A percentile compares a stretch with the other conserved stretches of the same genome.
phyloP scores from a whole-genome alignment of 2,329 filamentous ascomycete species.

The Cercospora sp. region DNA sequence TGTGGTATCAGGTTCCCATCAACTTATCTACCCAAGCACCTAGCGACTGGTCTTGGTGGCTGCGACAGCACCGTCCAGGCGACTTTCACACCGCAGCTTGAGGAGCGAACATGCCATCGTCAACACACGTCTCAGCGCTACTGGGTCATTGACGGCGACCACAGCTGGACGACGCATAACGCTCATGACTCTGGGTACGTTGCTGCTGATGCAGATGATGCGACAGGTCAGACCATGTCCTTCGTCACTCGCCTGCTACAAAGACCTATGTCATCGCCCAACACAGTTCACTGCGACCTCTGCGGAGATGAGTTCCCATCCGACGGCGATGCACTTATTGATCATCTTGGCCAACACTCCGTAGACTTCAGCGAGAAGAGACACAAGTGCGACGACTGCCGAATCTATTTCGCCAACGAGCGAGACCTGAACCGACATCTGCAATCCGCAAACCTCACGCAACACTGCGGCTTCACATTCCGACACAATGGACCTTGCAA shows the following conservation, averaged over 20 bases:
- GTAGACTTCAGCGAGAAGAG: constrained; percentile 29
- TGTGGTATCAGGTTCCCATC: constrained; percentile 25
- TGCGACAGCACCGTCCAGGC: constrained; percentile 27
- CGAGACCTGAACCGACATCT: constrained; percentile 28
- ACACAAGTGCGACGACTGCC: constrained; percentile 30
- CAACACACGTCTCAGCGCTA: constrained; percentile 25
- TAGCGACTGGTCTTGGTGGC: constrained; percentile 27
- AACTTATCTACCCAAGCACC: constrained; percentile 23
- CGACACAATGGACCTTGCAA: constrained; percentile 24
- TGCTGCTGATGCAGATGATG: constrained; percentile 14
- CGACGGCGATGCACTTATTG: constrained; percentile 19
- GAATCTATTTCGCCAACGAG: constrained; percentile 30
- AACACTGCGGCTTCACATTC: constrained; percentile 31
- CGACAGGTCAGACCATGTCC: constrained; percentile 22
- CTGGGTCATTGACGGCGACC: constrained; percentile 29
- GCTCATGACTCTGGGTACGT: constrained; percentile 6
- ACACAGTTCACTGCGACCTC: constrained; percentile 24
- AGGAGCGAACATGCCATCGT: constrained; percentile 11
- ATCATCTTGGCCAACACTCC: constrained; percentile 29
- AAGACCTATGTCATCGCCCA: constrained; percentile 17
- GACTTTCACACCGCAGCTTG: constrained; percentile 18
- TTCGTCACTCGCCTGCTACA: constrained; percentile 24
- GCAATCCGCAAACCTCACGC: constrained; percentile 26
- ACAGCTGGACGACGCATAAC: constrained; percentile 17
- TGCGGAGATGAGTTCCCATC: constrained; percentile 25